Evolutionary conservation across 2,329 filamentous ascomycete species (phyloP), one percentile per base, ranked within the genome.

Genomic region (Dendryphion nanum): DNA sequence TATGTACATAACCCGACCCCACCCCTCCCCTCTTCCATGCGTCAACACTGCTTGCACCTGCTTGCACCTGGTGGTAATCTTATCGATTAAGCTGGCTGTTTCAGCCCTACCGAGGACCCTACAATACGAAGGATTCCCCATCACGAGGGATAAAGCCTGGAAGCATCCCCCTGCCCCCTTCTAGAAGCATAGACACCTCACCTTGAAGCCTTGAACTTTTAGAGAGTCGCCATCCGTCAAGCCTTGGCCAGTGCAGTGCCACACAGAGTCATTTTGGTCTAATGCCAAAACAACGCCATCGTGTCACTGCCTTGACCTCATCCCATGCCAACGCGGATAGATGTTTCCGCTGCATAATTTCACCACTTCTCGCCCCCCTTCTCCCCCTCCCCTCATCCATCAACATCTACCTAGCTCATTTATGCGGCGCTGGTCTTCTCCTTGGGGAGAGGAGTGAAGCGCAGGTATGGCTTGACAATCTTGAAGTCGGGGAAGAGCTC

Each of bases 381-480:
- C 23, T n/a, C 23, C 23, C n/a, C 23, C 23, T n/a, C 23, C 23
- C 23, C 10, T n/a, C 23, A 8, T 26, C n/a, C 23, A 8, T 26
- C 2, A 26, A 8, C 10, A 26, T 26, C 23, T 26, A 24, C n/a
- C 21, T 24, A 26, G 10, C 23, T 26, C 23, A 15, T 38, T 42
- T 50, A 57, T 42, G 55, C 69, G 38, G 75, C 76, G 41, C 64
- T 72, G 21, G 75, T 79, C 69, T 79, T 68, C 57, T 79, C 75
- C 66, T 77, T 76, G 45, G 77, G 72, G 36, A 81, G 69, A 44
- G 77, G 76, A 32, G 77, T 80, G 64, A 77, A 78, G 18, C 78
- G 65, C 38, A 81, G 68, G 68, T 81, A 81, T 29, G 78, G 79
- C 73, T 80, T 81, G 45, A 82, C 76, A 44, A 80, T 76, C 55